These are phyloP conservation scores for Brettanomyces sp. DNA, from an alignment of 805 yeast genomes.

Conservation along the genomic window DNA sequence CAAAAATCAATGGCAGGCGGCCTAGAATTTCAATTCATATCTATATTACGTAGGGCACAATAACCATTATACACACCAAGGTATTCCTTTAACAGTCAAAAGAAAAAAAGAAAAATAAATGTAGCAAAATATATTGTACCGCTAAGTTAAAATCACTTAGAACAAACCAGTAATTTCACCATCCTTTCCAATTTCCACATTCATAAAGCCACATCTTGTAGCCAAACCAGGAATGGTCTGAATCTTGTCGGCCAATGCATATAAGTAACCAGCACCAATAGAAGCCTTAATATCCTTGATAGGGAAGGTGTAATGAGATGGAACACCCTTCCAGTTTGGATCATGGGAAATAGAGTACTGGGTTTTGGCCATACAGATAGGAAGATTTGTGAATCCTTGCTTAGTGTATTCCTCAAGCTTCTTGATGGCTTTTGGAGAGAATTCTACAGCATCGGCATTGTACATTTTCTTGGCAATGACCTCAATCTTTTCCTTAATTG, in stretches of 20 bases:
- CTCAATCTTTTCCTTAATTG: slow-evolving; percentile 73
- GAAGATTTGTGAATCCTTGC: slow-evolving; percentile 86
- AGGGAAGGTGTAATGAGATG: slow-evolving; percentile 88
- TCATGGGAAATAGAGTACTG: slow-evolving; percentile 95
- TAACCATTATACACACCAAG: no score
- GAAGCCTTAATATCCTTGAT: slow-evolving; percentile 90
- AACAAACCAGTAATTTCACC: slow-evolving; percentile 94
- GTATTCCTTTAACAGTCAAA: no score
- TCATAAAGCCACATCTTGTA: slow-evolving; percentile 94
- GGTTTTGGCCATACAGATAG: slow-evolving; percentile 95
- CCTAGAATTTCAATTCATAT: no score
- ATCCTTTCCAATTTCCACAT: slow-evolving; percentile 81
- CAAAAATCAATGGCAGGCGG: no score
- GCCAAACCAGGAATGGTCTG: slow-evolving; percentile 97
- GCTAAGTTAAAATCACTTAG: slow-evolving; percentile 21
- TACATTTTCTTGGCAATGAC: slow-evolving; percentile 83
- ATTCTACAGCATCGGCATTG: slow-evolving; percentile 81
- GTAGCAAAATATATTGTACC: no score
- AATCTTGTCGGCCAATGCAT: slow-evolving; percentile 94
- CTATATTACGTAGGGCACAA: no score
- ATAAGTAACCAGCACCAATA: slow-evolving; percentile 93
- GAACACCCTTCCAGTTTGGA: slow-evolving; percentile 88
- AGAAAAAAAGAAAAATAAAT: no score
- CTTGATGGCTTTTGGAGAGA: slow-evolving; percentile 69
- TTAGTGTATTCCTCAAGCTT: slow-evolving; percentile 73